Conservation (phyloP, 2,329 filamentous ascomycete genomes). For the Cladosporium sp. region DNA sequence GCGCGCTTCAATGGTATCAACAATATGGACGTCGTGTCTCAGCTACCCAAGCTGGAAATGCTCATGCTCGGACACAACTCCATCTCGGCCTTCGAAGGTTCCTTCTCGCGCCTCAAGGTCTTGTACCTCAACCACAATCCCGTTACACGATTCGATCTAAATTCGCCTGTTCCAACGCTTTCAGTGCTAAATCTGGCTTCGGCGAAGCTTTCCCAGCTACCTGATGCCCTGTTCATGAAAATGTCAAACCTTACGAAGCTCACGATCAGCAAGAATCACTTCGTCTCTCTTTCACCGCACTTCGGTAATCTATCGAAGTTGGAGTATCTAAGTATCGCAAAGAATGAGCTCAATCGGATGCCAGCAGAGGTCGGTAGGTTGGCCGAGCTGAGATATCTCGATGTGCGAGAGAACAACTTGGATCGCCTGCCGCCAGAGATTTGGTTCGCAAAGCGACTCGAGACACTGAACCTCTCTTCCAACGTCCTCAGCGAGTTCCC, state of each 20-base stretch:
- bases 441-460: conserved; percentile 90
- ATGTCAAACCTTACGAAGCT: conserved; percentile 83
- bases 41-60: conserved; percentile 80
- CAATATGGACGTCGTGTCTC: conserved; percentile 80
- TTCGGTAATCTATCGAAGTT: conserved; percentile 78
- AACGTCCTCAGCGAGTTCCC: conserved; percentile 90
- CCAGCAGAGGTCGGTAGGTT: conserved; percentile 86
- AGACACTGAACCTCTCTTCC: conserved; percentile 90
- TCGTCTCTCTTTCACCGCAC: conserved; percentile 79
- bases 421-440: conserved; percentile 82
- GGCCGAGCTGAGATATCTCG: conserved; percentile 75
- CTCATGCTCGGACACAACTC: conserved; percentile 88
- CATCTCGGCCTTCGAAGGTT: conserved; percentile 82
- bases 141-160: conserved; percentile 86
- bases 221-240: conserved; percentile 80
- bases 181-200: conserved; percentile 86
- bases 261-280: conserved; percentile 90
- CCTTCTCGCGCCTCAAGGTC: conserved; percentile 78
- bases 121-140: conserved; percentile 92
- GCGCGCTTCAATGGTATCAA: conserved; percentile 88
- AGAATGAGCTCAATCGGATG: conserved; percentile 79
- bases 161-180: conserved; percentile 69
- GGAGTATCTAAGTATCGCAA: conserved; percentile 89
- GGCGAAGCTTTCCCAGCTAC: conserved; percentile 81
- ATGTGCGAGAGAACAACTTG: conserved; percentile 90